These are phyloP conservation scores for Simmondsia chinensis DNA, from an alignment of 148 eudicot genomes.

Conservation along the genomic window DNA sequence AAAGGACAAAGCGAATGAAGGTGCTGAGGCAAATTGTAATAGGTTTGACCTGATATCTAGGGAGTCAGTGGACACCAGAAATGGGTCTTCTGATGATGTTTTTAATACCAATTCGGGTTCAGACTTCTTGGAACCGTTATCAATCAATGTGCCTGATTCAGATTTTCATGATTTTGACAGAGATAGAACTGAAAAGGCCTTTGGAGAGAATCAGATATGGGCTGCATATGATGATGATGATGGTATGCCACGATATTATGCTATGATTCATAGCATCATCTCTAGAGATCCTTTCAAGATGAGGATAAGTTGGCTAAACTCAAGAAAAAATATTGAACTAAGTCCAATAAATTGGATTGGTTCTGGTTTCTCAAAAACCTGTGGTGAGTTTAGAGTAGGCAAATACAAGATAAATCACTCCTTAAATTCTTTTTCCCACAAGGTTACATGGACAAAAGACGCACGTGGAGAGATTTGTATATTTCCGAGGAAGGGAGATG, in stretches of 20 bases:
- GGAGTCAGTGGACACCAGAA: slow-evolving; percentile 2
- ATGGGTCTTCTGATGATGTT: background rate
- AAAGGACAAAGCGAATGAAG: slow-evolving; percentile 14
- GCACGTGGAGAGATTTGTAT: slow-evolving; percentile 29
- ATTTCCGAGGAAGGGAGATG: slow-evolving; percentile 61
- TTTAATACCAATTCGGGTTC: slow-evolving; percentile 3
- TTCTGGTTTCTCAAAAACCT: slow-evolving; percentile 41
- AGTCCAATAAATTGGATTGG: slow-evolving; percentile 29
- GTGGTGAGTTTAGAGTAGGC: slow-evolving; percentile 54
- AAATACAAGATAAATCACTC: slow-evolving; percentile 27
- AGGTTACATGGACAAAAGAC: slow-evolving; percentile 49
- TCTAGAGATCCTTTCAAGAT: slow-evolving; percentile 49
- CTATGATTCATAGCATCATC: slow-evolving; percentile 35
- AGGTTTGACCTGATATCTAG: slow-evolving; percentile 1
- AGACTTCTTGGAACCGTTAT: slow-evolving; percentile 17
- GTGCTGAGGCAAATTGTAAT: slow-evolving; percentile 13
- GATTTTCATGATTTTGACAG: slow-evolving; percentile 61
- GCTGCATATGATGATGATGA: slow-evolving; percentile 64
- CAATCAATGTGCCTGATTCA: slow-evolving; percentile 45
- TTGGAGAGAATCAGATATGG: slow-evolving; percentile 66
- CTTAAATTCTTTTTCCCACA: slow-evolving; percentile 56
- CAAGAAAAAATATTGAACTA: slow-evolving; percentile 27
- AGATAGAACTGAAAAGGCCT: slow-evolving; percentile 41
- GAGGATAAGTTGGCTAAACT: slow-evolving; percentile 55
- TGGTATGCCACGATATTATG: slow-evolving; percentile 75